Percentiles rank a stretch among this genome's conserved stretches.
phyloP scores from a whole-genome alignment of 768 basidiomycete species.

The Mycena albidolilacea region DNA sequence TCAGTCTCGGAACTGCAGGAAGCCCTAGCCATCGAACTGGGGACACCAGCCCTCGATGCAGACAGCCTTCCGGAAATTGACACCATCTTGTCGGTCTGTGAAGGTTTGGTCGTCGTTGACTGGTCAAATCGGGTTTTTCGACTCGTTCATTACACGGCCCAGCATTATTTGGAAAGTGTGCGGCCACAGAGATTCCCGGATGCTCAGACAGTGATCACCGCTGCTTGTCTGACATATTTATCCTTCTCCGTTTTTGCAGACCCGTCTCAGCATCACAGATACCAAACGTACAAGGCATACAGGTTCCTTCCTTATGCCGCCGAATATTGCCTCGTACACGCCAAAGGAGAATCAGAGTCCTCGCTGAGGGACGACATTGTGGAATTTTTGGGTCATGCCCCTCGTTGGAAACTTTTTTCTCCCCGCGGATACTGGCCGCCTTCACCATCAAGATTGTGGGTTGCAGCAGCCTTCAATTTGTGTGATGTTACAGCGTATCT shows the following conservation, averaged over 20 bases:
- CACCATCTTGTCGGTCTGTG: background rate
- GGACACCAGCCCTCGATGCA: background rate
- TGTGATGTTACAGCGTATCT: background rate
- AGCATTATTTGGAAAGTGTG: background rate
- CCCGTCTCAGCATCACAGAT: conserved; percentile 8
- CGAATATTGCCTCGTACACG: conserved; percentile 2
- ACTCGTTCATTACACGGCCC: background rate
- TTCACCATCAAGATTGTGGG: background rate
- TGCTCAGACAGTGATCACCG: conserved; percentile 2
- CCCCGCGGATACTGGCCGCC: background rate
- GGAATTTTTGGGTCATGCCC: background rate
- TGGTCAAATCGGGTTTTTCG: conserved; percentile 6
- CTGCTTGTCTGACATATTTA: background rate
- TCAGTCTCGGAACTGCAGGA: background rate
- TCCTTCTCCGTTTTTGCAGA: background rate
- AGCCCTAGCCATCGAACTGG: background rate
- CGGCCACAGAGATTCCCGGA: background rate
- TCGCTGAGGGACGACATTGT: background rate
- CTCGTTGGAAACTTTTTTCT: conserved; percentile 5
- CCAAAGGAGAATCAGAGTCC: conserved; percentile 5
- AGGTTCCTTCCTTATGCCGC: conserved; percentile 1
- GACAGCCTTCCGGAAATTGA: background rate
- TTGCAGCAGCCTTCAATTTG: background rate
- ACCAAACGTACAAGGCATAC: background rate
- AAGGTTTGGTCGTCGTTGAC: background rate